Percentiles rank a stretch among this genome's conserved stretches.
Evolutionary conservation across 345 rosid genomes (phyloP).

Genomic region (Linum lewisii): DNA sequence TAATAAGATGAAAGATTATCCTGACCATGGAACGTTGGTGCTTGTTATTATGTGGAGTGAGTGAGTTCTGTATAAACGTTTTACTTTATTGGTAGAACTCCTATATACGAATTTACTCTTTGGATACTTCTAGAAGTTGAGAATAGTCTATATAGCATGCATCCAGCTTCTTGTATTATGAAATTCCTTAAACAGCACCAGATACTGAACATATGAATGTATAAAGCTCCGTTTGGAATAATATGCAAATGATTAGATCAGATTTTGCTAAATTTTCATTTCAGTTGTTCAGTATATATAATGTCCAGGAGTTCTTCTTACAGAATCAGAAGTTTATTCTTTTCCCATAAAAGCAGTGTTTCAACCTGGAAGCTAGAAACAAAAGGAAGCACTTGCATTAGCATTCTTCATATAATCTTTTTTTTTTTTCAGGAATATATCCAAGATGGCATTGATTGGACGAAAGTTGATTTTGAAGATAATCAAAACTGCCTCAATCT

Average conservation of each 20-base stretch:
- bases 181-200: not conserved
- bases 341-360: too few species aligned
- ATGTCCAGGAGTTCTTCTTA: not conserved
- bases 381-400: too few species aligned
- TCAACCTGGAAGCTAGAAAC: not conserved
- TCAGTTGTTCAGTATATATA: not conserved
- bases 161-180: not conserved
- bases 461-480: constrained; percentile 2
- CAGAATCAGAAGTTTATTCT: not conserved
- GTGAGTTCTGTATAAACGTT: not conserved
- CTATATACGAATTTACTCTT: not conserved
- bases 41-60: not conserved
- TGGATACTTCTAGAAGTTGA: not conserved
- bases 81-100: not conserved
- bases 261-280: too few species aligned
- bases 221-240: not conserved
- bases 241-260: not conserved
- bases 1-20: not conserved
- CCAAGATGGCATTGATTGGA: constrained; percentile 10
- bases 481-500: constrained; percentile 6
- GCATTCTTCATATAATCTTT: not conserved
- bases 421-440: constrained; percentile 3
- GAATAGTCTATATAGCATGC: not conserved
- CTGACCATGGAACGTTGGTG: not conserved
- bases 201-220: not conserved